Conservation (phyloP, 495 filamentous ascomycete species). For the Durotheca rogersii region DNA sequence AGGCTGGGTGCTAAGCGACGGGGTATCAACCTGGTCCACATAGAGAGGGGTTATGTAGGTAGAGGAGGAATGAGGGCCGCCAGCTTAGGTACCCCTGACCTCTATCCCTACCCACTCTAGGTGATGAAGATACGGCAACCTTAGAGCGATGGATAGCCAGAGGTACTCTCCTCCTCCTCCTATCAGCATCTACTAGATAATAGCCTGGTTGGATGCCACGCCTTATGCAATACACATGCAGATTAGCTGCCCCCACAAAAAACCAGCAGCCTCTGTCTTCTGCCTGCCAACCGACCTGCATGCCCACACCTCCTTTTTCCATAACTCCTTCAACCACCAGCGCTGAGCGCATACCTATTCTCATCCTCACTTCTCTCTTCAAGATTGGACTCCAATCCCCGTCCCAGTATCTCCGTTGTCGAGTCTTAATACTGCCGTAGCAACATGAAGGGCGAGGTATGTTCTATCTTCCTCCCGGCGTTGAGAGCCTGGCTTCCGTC, state of each 20-base stretch:
- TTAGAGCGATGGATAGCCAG: too few species aligned
- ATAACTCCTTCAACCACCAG: constrained; percentile 17
- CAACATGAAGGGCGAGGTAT: constrained; percentile 44
- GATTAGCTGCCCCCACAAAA: constrained; percentile 21
- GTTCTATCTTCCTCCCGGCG: constrained; percentile 18
- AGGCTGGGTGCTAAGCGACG: too few species aligned
- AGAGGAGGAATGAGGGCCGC: too few species aligned
- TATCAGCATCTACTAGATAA: too few species aligned
- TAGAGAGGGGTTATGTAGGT: too few species aligned
- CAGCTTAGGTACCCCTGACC: too few species aligned
- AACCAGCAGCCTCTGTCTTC: constrained; percentile 19
- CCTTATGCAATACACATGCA: too few species aligned
- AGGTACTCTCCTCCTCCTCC: too few species aligned
- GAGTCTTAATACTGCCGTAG: constrained; percentile 21
- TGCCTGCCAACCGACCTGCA: background rate
- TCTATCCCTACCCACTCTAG: too few species aligned
- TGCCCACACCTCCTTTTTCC: constrained; percentile 33
- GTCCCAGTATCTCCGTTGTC: constrained; percentile 23
- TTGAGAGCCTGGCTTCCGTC: constrained; percentile 2
- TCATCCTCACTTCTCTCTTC: constrained; percentile 24
- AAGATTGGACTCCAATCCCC: constrained; percentile 21
- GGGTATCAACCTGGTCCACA: too few species aligned
- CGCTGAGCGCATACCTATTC: constrained; percentile 34
- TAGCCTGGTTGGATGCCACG: too few species aligned
- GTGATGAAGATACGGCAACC: too few species aligned